These are phyloP conservation scores for Plasmodium adleri DNA, from an alignment of 169 alveolate species.

Conservation along the genomic window DNA sequence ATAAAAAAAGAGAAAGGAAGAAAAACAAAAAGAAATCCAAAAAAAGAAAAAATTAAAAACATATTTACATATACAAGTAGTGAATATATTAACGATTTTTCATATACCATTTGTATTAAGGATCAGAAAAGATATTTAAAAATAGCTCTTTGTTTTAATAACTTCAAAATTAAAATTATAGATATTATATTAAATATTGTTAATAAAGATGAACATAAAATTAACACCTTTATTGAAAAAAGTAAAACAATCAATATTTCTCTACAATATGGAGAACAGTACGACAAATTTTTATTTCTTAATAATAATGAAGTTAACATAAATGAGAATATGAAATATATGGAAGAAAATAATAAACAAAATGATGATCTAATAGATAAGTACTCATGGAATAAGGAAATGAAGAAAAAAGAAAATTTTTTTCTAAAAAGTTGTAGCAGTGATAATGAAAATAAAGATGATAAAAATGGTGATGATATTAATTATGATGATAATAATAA, in stretches of 20 bases:
- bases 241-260: slow-evolving; percentile 13
- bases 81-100: slow-evolving; percentile 29
- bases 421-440: neutral
- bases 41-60: slow-evolving; percentile 19
- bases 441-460: neutral
- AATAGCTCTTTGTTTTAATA: slow-evolving; percentile 38
- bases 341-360: neutral
- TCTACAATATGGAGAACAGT: neutral
- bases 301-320: neutral
- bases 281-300: neutral
- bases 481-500: neutral
- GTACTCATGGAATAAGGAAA: neutral
- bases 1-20: neutral
- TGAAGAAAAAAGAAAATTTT: slow-evolving; percentile 8
- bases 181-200: slow-evolving; percentile 17
- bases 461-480: neutral
- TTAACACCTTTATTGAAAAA: slow-evolving; percentile 11
- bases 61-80: slow-evolving; percentile 31
- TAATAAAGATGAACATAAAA: slow-evolving; percentile 12
- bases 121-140: slow-evolving; percentile 35
- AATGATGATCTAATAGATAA: neutral
- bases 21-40: neutral
- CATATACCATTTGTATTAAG: slow-evolving; percentile 33
- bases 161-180: slow-evolving; percentile 30
- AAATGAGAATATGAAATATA: neutral